Conservation (phyloP, 2,329 filamentous ascomycete genomes). For the Capronia epimyces region DNA sequence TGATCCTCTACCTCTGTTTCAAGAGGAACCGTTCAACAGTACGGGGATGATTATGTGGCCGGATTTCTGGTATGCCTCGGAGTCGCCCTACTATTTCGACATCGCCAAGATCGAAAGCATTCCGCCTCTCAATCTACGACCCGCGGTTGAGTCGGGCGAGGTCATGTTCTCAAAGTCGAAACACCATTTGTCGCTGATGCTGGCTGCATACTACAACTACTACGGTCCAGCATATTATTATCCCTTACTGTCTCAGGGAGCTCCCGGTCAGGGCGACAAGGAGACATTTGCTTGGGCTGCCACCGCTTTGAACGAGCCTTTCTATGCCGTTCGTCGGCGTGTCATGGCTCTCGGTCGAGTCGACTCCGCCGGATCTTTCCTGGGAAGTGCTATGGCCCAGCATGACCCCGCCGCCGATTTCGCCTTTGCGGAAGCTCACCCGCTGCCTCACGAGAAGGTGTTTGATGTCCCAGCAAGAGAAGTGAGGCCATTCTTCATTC, state of each 20-base stretch:
- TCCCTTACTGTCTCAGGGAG: conserved; percentile 44
- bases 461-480: conserved; percentile 25
- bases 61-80: conserved; percentile 48
- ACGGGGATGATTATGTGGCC: conserved; percentile 55
- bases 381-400: conserved; percentile 34
- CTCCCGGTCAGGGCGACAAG: conserved; percentile 48
- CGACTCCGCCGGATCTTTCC: conserved; percentile 28
- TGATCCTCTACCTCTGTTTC: conserved; percentile 44
- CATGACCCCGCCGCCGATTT: conserved; percentile 36
- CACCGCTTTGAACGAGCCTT: conserved; percentile 36
- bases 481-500: conserved; percentile 38
- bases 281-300: conserved; percentile 48
- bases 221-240: conserved; percentile 45
- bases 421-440: conserved; percentile 9
- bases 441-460: conserved; percentile 28
- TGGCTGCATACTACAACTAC: conserved; percentile 48
- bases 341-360: conserved; percentile 24
- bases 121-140: conserved; percentile 32
- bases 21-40: conserved; percentile 48
- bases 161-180: conserved; percentile 42
- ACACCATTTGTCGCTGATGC: conserved; percentile 41
- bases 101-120: conserved; percentile 36
- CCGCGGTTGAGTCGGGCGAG: conserved; percentile 43
- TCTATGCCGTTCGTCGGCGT: conserved; percentile 40
- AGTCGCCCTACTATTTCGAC: conserved; percentile 41